Percentiles rank a stretch among this genome's conserved stretches.
These are phyloP conservation scores for Termitomyces sp. DNA, from an alignment of 768 basidiomycete genomes.

Conservation along the genomic window DNA sequence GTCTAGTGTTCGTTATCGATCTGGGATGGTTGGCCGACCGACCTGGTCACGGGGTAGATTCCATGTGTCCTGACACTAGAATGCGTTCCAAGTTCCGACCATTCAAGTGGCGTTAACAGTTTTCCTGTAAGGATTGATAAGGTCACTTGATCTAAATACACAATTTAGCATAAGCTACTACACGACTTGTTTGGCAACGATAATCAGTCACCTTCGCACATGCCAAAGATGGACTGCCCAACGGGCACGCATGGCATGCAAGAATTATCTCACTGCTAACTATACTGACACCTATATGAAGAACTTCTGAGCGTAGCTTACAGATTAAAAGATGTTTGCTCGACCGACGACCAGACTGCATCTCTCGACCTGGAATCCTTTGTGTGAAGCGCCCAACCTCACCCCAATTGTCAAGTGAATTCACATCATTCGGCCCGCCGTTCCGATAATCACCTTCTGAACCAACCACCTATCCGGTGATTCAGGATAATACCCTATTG, in stretches of 20 bases:
- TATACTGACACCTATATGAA: neutral
- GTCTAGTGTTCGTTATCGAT: neutral
- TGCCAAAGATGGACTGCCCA: neutral
- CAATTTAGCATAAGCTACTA: neutral
- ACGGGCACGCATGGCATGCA: neutral
- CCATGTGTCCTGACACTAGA: neutral
- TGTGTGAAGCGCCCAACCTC: neutral
- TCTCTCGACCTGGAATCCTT: neutral
- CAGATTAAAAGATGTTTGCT: neutral
- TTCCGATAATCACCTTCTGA: neutral
- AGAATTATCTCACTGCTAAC: no score
- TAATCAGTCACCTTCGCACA: neutral
- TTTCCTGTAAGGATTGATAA: neutral
- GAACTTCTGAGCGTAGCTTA: neutral
- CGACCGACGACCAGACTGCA: neutral
- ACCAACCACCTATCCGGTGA: neutral
- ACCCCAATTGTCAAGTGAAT: neutral
- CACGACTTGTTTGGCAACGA: neutral
- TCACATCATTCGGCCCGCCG: neutral
- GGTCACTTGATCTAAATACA: no score
- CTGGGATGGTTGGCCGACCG: neutral
- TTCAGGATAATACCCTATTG: neutral
- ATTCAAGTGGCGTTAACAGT: neutral
- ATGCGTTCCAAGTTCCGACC: neutral
- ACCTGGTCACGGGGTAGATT: neutral